A percentile compares a stretch with the other conserved stretches of the same genome.
Conservation (phyloP, 2,329 filamentous ascomycete species). For the Kalmusia sp. region DNA sequence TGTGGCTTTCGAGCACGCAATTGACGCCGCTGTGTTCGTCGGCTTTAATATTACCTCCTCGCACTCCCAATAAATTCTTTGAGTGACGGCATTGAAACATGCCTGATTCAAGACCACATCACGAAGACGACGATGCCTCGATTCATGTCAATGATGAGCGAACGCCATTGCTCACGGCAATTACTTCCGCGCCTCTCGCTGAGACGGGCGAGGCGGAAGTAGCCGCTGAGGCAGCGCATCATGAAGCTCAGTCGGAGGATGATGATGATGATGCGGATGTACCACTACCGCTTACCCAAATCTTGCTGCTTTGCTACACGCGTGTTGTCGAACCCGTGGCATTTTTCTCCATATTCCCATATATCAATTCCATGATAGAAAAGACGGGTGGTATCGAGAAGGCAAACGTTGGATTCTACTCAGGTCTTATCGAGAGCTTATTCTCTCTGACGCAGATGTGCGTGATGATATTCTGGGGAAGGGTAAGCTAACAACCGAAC, state of each 20-base stretch:
- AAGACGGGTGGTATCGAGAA: conserved; percentile 67
- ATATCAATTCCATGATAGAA: conserved; percentile 78
- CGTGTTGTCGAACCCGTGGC: conserved; percentile 77
- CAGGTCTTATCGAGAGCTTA: conserved; percentile 72
- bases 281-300: conserved; percentile 58
- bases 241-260: conserved; percentile 7
- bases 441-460: conserved; percentile 79
- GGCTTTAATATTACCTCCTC: neutral
- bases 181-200: conserved; percentile 21
- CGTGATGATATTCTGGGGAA: conserved; percentile 80
- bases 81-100: neutral
- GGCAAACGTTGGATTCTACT: conserved; percentile 80
- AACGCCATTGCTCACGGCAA: conserved; percentile 35
- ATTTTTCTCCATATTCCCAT: conserved; percentile 86
- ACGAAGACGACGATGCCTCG: neutral
- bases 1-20: neutral
- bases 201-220: conserved; percentile 17
- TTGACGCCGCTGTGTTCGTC: neutral
- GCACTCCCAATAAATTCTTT: neutral
- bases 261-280: conserved; percentile 24
- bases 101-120: neutral
- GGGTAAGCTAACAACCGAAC: conserved; percentile 29
- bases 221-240: conserved; percentile 1
- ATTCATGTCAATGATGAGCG: conserved; percentile 28
- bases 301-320: conserved; percentile 75